These are phyloP conservation scores for Fusarium liriodendri DNA, from an alignment of 2,329 filamentous ascomycete genomes.

Conservation along the genomic window DNA sequence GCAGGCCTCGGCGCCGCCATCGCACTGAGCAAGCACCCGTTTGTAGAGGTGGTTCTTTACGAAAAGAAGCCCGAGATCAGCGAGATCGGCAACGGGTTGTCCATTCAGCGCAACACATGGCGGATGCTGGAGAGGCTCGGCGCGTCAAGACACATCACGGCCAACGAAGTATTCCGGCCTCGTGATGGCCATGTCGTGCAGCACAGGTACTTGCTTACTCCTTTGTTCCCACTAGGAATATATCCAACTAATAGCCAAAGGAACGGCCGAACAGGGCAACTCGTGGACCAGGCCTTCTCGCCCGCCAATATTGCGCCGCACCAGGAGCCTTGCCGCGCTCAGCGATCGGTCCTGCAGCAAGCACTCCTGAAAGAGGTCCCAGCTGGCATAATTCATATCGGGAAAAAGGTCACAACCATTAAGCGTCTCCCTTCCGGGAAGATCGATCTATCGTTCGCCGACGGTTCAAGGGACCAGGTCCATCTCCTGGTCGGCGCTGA, in stretches of 20 bases:
- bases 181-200: slow-evolving; percentile 22
- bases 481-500: slow-evolving; percentile 63
- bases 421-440: slow-evolving; percentile 42
- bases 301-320: slow-evolving; percentile 31
- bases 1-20: slow-evolving; percentile 5
- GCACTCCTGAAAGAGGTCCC: slow-evolving; percentile 58
- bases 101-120: slow-evolving; percentile 8
- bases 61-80: slow-evolving; percentile 6
- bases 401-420: slow-evolving; percentile 25
- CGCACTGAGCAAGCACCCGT: neutral
- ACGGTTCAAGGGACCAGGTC: slow-evolving; percentile 50
- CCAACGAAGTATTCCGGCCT: slow-evolving; percentile 31
- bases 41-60: slow-evolving; percentile 7
- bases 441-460: slow-evolving; percentile 57
- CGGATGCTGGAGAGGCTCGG: neutral
- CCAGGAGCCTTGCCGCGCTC: slow-evolving; percentile 36
- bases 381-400: slow-evolving; percentile 50
- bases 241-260: neutral
- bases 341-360: slow-evolving; percentile 56
- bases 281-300: neutral
- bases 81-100: neutral
- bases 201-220: slow-evolving; percentile 12
- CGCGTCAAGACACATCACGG: slow-evolving; percentile 21
- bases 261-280: neutral
- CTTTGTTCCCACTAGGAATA: neutral